These are phyloP conservation scores for Cubamyces sp. DNA, from an alignment of 768 basidiomycete genomes.

Conservation along the genomic window DNA sequence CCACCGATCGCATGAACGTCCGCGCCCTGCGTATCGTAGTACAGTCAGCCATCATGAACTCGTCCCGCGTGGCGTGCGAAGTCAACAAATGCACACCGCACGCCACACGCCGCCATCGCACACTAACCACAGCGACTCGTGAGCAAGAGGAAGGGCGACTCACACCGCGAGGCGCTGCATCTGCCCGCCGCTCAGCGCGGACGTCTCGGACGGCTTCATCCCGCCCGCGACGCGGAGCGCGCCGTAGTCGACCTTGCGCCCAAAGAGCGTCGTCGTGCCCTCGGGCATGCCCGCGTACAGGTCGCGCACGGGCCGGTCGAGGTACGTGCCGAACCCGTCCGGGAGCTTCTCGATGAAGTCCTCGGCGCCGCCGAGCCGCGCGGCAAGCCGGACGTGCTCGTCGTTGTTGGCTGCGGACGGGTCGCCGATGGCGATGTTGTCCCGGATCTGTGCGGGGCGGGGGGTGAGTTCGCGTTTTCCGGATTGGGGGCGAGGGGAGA, in stretches of 20 bases:
- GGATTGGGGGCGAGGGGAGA: too few species aligned
- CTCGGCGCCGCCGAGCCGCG: slow-evolving; percentile 70
- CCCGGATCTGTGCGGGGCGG: slow-evolving; percentile 55
- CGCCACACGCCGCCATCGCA: too few species aligned
- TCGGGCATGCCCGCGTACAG: slow-evolving; percentile 66
- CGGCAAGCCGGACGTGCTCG: slow-evolving; percentile 65
- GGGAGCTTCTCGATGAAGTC: slow-evolving; percentile 65
- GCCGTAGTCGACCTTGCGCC: slow-evolving; percentile 56
- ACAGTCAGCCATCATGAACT: not conserved
- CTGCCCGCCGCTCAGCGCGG: slow-evolving; percentile 44
- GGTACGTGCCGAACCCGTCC: slow-evolving; percentile 70
- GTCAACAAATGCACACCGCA: too few species aligned
- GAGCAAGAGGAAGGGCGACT: not conserved
- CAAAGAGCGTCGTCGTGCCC: slow-evolving; percentile 64
- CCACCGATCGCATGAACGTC: slow-evolving; percentile 36
- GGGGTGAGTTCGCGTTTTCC: not conserved
- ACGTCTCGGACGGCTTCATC: slow-evolving; percentile 62
- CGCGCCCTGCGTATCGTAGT: slow-evolving; percentile 28
- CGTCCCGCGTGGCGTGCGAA: too few species aligned
- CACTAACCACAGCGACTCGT: too few species aligned
- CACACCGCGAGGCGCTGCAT: slow-evolving; percentile 30
- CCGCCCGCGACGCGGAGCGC: slow-evolving; percentile 47
- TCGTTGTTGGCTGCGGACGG: slow-evolving; percentile 56
- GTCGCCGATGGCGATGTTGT: slow-evolving; percentile 79
- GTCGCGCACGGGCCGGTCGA: slow-evolving; percentile 75